Percentiles rank a stretch among this genome's conserved stretches.
Conservation (phyloP, 2,329 filamentous ascomycete genomes). For the Botrytis fragariae region DNA sequence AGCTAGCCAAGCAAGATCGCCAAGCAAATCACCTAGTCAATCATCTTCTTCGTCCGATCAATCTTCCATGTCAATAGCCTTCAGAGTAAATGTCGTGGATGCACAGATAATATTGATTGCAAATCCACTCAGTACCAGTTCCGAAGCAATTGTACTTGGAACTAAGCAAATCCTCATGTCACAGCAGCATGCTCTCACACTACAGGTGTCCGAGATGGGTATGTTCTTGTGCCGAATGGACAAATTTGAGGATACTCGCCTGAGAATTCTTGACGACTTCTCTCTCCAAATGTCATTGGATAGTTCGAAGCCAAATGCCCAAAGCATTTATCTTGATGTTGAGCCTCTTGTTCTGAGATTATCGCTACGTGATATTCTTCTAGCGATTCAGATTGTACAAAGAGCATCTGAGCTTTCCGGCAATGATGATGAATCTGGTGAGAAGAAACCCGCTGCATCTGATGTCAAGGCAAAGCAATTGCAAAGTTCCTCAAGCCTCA, state of each 20-base stretch:
- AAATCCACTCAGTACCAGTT: constrained; percentile 84
- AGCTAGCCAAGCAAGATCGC: constrained; percentile 25
- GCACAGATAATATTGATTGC: constrained; percentile 96
- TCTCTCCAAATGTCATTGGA: constrained; percentile 89
- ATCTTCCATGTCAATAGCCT: constrained; percentile 71
- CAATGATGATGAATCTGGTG: constrained; percentile 53
- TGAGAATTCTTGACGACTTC: constrained; percentile 96
- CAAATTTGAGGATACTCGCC: constrained; percentile 82
- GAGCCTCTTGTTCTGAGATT: constrained; percentile 88
- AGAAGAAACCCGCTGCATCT: constrained; percentile 41
- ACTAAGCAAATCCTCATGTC: constrained; percentile 92
- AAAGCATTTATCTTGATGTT: constrained; percentile 80
- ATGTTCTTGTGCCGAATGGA: constrained; percentile 99
- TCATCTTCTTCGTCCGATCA: constrained; percentile 35
- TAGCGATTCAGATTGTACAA: constrained; percentile 88
- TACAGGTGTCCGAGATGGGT: constrained; percentile 90
- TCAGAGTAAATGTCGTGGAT: constrained; percentile 90
- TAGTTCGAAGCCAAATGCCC: constrained; percentile 58
- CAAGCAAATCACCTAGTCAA: constrained; percentile 31
- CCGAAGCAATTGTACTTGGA: constrained; percentile 91
- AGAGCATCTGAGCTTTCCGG: constrained; percentile 84
- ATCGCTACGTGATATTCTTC: constrained; percentile 88
- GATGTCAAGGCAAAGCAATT: constrained; percentile 58
- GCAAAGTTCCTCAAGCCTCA: constrained; percentile 42
- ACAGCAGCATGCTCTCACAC: constrained; percentile 87